These are phyloP conservation scores for Nymphaea thermarum DNA, from an alignment of 164 flowering plant genomes.

Conservation along the genomic window DNA sequence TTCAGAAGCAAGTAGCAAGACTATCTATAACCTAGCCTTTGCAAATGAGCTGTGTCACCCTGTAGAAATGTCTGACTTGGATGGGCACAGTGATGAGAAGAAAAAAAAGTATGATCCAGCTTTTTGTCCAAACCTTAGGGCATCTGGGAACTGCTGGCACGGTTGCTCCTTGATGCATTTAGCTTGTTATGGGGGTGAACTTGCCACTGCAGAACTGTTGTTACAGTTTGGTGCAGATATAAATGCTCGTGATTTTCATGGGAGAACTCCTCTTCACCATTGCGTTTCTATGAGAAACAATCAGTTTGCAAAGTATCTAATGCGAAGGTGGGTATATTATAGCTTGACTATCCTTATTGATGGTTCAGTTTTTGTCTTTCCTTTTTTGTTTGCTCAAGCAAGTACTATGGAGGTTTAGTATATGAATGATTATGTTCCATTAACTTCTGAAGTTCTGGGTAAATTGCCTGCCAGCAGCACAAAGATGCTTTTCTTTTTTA, in stretches of 20 bases:
- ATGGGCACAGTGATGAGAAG: conserved; percentile 8
- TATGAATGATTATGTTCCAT: too few relatives aligned
- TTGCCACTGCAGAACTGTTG: conserved; percentile 70
- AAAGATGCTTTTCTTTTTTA: too few relatives aligned
- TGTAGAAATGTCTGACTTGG: conserved; percentile 16
- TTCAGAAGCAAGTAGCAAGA: conserved; percentile 41
- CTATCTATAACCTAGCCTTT: conserved; percentile 40
- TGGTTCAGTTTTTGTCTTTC: too few relatives aligned
- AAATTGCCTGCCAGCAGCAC: too few relatives aligned
- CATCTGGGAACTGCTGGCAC: conserved; percentile 40
- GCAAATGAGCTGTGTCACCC: conserved; percentile 20
- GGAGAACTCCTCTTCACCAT: conserved; percentile 88
- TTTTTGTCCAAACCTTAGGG: conserved; percentile 30
- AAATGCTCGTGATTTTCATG: conserved; percentile 67
- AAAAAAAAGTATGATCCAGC: conserved; percentile 29
- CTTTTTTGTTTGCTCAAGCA: too few relatives aligned
- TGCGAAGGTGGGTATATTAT: conserved; percentile 60
- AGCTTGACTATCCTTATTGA: background rate
- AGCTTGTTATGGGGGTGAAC: conserved; percentile 52
- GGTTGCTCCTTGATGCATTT: conserved; percentile 83
- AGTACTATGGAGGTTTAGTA: too few relatives aligned
- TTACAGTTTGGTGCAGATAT: conserved; percentile 77
- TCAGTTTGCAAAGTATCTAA: conserved; percentile 56
- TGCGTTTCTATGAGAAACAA: conserved; percentile 59
- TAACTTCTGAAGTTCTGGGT: too few relatives aligned